Evolutionary conservation across 1,139 yeast species (phyloP), one percentile per base, ranked within the genome.

Genomic region (Debaryomyces coudertii): DNA sequence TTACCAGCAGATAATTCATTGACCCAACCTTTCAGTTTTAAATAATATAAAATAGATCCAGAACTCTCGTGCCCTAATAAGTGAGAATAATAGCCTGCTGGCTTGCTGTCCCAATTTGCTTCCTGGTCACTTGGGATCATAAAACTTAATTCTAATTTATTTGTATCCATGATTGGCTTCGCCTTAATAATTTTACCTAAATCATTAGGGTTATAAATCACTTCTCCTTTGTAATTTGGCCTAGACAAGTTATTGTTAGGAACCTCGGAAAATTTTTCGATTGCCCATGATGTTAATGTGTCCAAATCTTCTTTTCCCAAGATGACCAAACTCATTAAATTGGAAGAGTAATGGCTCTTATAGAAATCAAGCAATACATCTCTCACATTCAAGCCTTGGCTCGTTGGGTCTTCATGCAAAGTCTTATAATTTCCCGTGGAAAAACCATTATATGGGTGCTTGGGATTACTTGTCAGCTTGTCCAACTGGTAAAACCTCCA

Each of bases 401-500:
- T 48, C 4, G 65, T 60, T 1, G 92, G 92, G 3, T 69, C 74
- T 14, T 74, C 80, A 39, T 82, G 82, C 44, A 87, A 69, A 1
- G 95, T 87, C 22, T 67, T 57, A 46, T 76, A 69, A 60, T 86
- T 86, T 46, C 95, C 95, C 0, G 95, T 87, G 20, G 92, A 84
- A 53, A 87, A 87, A 39, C 86, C 86, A 56, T 82, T 80, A 60
- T 77, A 85, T 0, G 95, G 93, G 63, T 87, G 98, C 0, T 67
- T 58, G 0, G 82, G 80, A 62, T 87, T 90, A 20, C 93, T 76
- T 36, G 86, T 71, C 47, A 83, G 76, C 63, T 89, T 87, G 47
- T 88, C 93, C 47, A 93, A 75, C 66, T 93, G 98, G 58, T 85
- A 85, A 43, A 90, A 68, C 56, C 99, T 80, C 97, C 98, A 90